phyloP scores from a whole-genome alignment of 192 early-diverging fungal genomes.

The Geranomyces variabilis region DNA sequence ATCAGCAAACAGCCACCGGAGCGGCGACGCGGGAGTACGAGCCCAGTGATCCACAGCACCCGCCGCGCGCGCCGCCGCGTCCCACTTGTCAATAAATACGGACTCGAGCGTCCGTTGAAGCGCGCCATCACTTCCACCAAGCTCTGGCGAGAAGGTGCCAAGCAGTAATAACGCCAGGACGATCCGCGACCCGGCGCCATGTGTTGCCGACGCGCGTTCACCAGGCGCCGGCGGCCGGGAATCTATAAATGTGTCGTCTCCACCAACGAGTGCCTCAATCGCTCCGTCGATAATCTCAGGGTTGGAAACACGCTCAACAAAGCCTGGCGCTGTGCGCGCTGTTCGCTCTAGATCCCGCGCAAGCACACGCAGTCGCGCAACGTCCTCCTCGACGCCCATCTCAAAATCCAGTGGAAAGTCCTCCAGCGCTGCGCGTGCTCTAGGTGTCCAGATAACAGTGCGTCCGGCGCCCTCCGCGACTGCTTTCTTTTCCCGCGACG shows the following conservation, averaged over 20 bases:
- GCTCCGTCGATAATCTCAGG: slow-evolving; percentile 14
- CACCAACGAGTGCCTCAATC: neutral
- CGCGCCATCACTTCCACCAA: neutral
- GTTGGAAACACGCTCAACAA: neutral
- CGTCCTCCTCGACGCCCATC: slow-evolving; percentile 43
- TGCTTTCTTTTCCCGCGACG: slow-evolving; percentile 25
- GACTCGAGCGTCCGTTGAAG: slow-evolving; percentile 18
- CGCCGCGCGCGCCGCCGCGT: neutral
- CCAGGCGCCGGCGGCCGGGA: neutral
- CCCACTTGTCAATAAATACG: slow-evolving; percentile 20
- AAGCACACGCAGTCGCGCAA: slow-evolving; percentile 21
- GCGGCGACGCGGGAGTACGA: neutral
- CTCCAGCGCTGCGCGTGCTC: slow-evolving; percentile 24
- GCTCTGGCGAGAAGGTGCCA: slow-evolving; percentile 7
- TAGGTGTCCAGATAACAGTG: slow-evolving; percentile 22
- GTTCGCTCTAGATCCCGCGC: slow-evolving; percentile 27
- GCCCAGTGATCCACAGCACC: slow-evolving; percentile 29
- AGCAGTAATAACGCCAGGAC: slow-evolving; percentile 18
- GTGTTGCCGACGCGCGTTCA: neutral
- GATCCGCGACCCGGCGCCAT: slow-evolving; percentile 11
- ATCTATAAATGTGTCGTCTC: slow-evolving; percentile 1
- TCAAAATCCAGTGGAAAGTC: slow-evolving; percentile 36
- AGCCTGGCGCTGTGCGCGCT: neutral
- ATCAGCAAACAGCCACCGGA: slow-evolving; percentile 6
- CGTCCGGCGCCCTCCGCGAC: neutral